These are phyloP conservation scores for Cutaneotrichosporon arboriforme DNA, from an alignment of 1,284 basidiomycete species.

Conservation along the genomic window DNA sequence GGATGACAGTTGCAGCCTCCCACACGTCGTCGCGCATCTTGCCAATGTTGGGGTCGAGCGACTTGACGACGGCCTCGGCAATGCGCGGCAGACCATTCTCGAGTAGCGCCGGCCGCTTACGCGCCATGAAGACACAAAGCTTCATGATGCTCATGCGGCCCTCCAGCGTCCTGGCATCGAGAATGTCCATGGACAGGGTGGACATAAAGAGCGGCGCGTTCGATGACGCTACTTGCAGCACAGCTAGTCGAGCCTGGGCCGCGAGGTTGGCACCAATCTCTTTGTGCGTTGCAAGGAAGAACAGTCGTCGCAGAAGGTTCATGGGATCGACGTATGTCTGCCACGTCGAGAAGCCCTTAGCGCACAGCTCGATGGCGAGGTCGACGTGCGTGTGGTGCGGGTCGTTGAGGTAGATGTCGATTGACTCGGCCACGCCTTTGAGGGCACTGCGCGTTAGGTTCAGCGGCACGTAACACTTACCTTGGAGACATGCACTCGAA, in stretches of 20 bases:
- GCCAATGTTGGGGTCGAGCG: conserved; percentile 83
- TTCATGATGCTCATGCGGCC: conserved; percentile 86
- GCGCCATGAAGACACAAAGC: conserved; percentile 86
- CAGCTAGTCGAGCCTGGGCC: conserved; percentile 64
- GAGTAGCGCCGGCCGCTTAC: conserved; percentile 83
- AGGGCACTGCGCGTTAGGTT: conserved; percentile 1
- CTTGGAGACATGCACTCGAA: conserved; percentile 68
- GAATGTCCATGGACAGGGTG: conserved; percentile 83
- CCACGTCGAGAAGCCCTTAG: conserved; percentile 86
- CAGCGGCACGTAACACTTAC: conserved; percentile 47
- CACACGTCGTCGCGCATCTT: conserved; percentile 78
- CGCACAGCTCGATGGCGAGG: conserved; percentile 82
- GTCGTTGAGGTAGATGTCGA: conserved; percentile 69
- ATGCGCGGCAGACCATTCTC: conserved; percentile 79
- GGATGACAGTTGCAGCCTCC: conserved; percentile 86
- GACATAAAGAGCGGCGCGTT: conserved; percentile 93
- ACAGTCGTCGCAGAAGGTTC: conserved; percentile 78
- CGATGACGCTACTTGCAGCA: conserved; percentile 74
- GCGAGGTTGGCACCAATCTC: conserved; percentile 50
- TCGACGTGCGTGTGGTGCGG: conserved; percentile 59
- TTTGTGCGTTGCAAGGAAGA: conserved; percentile 73
- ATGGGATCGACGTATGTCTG: conserved; percentile 90
- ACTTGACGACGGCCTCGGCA: conserved; percentile 94
- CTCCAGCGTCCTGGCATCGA: conserved; percentile 69
- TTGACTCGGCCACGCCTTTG: conserved; percentile 70